Percentiles rank a stretch among this genome's conserved stretches.
These are phyloP conservation scores for Acidiella bohemica DNA, from an alignment of 495 filamentous ascomycete species.

Conservation along the genomic window DNA sequence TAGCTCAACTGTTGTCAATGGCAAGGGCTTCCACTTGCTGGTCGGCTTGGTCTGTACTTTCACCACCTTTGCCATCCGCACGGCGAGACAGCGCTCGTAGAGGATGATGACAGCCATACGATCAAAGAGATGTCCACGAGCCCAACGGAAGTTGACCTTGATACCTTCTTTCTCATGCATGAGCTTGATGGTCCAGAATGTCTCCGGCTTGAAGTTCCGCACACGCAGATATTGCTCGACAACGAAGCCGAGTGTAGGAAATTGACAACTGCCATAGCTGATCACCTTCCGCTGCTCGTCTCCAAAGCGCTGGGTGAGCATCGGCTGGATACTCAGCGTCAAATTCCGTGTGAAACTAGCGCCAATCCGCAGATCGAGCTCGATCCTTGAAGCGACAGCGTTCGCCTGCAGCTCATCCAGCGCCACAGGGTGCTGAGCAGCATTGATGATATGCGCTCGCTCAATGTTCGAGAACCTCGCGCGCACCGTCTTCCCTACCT, in stretches of 20 bases:
- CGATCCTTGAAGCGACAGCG: slow-evolving; percentile 79
- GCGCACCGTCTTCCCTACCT: slow-evolving; percentile 50
- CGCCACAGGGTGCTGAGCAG: slow-evolving; percentile 59
- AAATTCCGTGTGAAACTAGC: slow-evolving; percentile 84
- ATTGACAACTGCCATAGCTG: slow-evolving; percentile 97
- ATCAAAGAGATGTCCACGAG: slow-evolving; percentile 73
- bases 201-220: slow-evolving; percentile 81
- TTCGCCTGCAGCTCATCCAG: slow-evolving; percentile 78
- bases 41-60: slow-evolving; percentile 83
- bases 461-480: slow-evolving; percentile 95
- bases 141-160: slow-evolving; percentile 77
- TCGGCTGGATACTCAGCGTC: slow-evolving; percentile 54
- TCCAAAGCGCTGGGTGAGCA: slow-evolving; percentile 48
- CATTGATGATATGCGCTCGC: slow-evolving; percentile 79
- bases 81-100: slow-evolving; percentile 67
- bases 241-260: slow-evolving; percentile 91
- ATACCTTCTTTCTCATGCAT: slow-evolving; percentile 63
- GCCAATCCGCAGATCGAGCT: slow-evolving; percentile 84
- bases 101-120: slow-evolving; percentile 66
- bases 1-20: slow-evolving; percentile 94
- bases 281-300: slow-evolving; percentile 39
- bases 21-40: slow-evolving; percentile 85
- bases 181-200: slow-evolving; percentile 85
- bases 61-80: slow-evolving; percentile 64
- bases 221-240: slow-evolving; percentile 91